These are phyloP conservation scores for Glebionis coronaria DNA, from an alignment of 129 eudicot species.

Conservation along the genomic window DNA sequence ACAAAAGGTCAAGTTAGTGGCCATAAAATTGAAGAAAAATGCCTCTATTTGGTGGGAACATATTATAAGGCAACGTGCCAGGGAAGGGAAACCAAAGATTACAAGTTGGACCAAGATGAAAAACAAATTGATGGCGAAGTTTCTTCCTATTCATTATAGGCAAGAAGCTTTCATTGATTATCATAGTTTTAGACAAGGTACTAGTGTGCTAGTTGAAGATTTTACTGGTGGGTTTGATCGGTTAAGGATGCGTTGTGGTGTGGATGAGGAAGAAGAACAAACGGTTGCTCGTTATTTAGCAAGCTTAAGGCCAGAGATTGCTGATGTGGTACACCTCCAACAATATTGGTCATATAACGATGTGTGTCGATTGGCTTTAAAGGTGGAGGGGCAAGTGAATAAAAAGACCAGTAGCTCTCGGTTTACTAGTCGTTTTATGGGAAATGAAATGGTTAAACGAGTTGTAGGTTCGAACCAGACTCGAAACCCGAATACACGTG, in stretches of 20 bases:
- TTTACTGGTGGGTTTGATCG: background rate
- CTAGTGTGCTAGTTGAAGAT: background rate
- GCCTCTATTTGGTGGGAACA: too few species aligned
- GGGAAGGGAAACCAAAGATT: too few species aligned
- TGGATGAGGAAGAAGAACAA: background rate
- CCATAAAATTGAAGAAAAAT: too few species aligned
- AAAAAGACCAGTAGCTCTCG: background rate
- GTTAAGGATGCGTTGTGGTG: background rate
- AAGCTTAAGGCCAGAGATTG: background rate
- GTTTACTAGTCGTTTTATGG: background rate
- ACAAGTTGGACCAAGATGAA: too few species aligned
- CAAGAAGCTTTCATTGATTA: slow-evolving; percentile 7
- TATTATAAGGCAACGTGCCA: too few species aligned
- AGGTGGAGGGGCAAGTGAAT: background rate
- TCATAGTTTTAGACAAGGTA: background rate
- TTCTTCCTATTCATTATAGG: background rate
- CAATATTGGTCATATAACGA: background rate
- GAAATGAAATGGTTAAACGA: background rate
- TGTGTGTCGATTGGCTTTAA: background rate
- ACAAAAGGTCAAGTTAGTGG: too few species aligned
- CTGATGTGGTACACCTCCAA: background rate
- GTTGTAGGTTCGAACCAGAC: background rate
- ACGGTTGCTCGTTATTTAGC: background rate
- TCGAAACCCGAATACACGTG: background rate
- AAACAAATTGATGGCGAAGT: too few species aligned